These are phyloP conservation scores for Erysimum cheiri DNA, from an alignment of 441 rosid species.

Conservation along the genomic window DNA sequence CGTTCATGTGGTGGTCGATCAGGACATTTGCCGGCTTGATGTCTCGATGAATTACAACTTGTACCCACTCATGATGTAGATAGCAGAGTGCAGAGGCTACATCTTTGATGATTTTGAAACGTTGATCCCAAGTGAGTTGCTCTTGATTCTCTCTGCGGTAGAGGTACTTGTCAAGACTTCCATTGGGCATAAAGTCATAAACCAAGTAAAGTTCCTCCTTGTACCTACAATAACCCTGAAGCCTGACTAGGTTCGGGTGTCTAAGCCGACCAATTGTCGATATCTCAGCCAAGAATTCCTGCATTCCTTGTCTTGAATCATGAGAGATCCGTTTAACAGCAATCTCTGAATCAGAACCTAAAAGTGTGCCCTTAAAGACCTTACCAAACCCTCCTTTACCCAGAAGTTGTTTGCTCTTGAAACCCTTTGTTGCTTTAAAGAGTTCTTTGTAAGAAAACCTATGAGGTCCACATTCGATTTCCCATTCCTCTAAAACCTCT, in stretches of 20 bases:
- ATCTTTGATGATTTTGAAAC: constrained; percentile 34
- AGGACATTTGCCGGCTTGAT: constrained; percentile 42
- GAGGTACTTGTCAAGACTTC: constrained; percentile 43
- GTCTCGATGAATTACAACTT: constrained; percentile 37
- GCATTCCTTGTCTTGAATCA: constrained; percentile 42
- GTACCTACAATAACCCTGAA: constrained; percentile 41
- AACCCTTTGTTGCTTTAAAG: constrained; percentile 39
- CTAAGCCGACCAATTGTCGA: constrained; percentile 44
- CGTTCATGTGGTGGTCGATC: constrained; percentile 32
- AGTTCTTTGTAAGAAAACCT: constrained; percentile 40
- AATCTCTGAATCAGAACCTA: constrained; percentile 10
- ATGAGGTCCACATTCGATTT: constrained; percentile 39
- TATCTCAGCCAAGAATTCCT: constrained; percentile 44
- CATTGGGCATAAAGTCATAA: constrained; percentile 45
- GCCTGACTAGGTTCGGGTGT: constrained; percentile 41
- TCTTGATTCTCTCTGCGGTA: constrained; percentile 16
- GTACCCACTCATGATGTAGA: constrained; percentile 35
- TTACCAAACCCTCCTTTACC: constrained; percentile 44
- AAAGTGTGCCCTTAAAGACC: constrained; percentile 37
- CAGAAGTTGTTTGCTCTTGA: constrained; percentile 28
- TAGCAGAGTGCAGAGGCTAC: constrained; percentile 25
- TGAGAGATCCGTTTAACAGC: constrained; percentile 40
- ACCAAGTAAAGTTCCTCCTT: constrained; percentile 40
- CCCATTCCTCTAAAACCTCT: constrained; percentile 45
- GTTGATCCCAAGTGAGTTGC: constrained; percentile 35